Base-by-base conservation (phyloP, 139 green algal genomes). In the Chlamydomonas sp. region DNA sequence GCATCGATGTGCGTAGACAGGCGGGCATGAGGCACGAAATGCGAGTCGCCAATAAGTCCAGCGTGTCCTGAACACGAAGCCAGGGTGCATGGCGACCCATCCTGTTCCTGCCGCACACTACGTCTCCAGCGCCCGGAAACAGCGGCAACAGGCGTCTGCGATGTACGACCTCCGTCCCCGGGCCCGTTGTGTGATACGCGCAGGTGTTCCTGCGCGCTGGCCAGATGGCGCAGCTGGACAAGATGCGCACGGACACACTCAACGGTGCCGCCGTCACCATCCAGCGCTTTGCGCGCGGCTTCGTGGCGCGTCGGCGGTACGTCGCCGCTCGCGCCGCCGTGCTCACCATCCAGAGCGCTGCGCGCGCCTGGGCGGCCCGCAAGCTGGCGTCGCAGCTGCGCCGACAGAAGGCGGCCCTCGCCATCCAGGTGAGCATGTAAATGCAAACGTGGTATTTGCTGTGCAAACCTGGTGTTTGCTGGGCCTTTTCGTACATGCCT, bases 181-280 rank as follows among this genome's bases (percentile, higher is more conserved):
- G 8, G 3, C 8, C 67, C 14, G 4, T 5, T 77, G 18, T 58
- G n/a, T 14, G 72, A 4, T 62, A 16, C 49, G 60, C 62, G 31
- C 86, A 95, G 92, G 80, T 98, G 59, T 98, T 98, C 88, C 85
- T 97, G 90, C 91, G 96, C 58, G 94, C 93, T 9, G 98, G 98
- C 57, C 95, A 98, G 90, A 98, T 99, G 96, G 97, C 96, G 1
- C 85, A 96, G 79, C 93, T 99, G 78, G 97, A 99, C 91, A 98
- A 98, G 94, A 85, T 94, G 83, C 92, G 96, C 77, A 98, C 93
- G 0, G 96, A 99, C 31, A 87, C 96, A 79, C 90, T 99, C 74
- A 96, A 98, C 92, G 80, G 9, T 2, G 94, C 95, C 1, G 97
- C 98, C 15, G 91, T 91, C 49, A 93, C 78, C 20, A 93, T 99